These are phyloP conservation scores for Pontederia crassipes DNA, from an alignment of 176 grass and related monocot species.

Conservation along the genomic window DNA sequence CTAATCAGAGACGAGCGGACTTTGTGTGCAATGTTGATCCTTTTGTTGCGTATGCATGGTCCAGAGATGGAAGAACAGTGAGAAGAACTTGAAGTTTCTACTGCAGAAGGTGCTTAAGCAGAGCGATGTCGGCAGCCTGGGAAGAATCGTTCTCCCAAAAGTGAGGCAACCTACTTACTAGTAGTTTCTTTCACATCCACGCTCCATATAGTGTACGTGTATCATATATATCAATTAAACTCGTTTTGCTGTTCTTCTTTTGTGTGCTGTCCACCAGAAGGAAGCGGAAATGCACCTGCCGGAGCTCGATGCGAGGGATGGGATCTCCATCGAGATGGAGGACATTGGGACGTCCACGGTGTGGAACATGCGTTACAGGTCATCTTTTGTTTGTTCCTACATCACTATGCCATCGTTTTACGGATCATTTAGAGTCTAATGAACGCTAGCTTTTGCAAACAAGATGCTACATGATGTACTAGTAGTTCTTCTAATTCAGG, in stretches of 20 bases:
- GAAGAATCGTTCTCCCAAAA: conserved; percentile 93
- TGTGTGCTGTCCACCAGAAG: conserved; percentile 45
- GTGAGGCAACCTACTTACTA: conserved; percentile 30
- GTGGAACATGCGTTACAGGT: conserved; percentile 98
- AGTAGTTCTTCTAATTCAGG: background rate
- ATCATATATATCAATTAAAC: background rate
- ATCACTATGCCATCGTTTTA: no score
- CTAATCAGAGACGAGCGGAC: background rate
- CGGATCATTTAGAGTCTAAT: no score
- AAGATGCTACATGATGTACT: no score
- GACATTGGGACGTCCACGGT: conserved; percentile 67
- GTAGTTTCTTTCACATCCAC: background rate
- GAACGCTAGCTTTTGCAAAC: background rate
- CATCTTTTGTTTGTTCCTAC: no score
- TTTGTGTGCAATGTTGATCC: background rate
- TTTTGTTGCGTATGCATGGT: background rate
- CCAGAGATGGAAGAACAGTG: conserved; percentile 46
- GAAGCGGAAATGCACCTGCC: conserved; percentile 83
- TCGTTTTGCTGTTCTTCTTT: conserved; percentile 3
- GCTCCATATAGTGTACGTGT: no score
- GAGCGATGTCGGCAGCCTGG: conserved; percentile 81
- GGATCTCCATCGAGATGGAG: conserved; percentile 81
- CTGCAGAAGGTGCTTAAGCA: conserved; percentile 98
- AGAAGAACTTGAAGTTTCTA: conserved; percentile 76
- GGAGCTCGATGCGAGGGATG: conserved; percentile 72